A percentile compares a stretch with the other conserved stretches of the same genome.
These are phyloP conservation scores for Orobanche coerulescens DNA, from an alignment of 257 asterid species.

Conservation along the genomic window DNA sequence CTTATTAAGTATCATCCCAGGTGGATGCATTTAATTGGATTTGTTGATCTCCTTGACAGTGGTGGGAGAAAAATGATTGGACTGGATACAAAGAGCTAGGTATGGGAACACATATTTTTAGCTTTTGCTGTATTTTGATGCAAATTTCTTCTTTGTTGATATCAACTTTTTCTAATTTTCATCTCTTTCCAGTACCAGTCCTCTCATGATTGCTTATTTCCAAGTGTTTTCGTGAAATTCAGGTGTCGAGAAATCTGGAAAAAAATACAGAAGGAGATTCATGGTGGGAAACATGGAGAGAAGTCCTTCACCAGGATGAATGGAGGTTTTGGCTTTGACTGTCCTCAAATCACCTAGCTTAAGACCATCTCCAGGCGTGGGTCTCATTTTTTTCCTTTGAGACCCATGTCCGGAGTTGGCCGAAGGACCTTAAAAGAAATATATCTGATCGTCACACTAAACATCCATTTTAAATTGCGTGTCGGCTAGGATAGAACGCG, in stretches of 20 bases:
- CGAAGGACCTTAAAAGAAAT: too few relatives aligned
- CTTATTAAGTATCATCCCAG: slow-evolving; percentile 79
- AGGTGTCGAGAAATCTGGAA: slow-evolving; percentile 99
- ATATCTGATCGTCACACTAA: too few relatives aligned
- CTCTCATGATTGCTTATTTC: slow-evolving; percentile 22
- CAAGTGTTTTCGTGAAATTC: slow-evolving; percentile 1
- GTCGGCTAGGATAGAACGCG: slow-evolving; percentile 95
- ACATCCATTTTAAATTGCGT: slow-evolving; percentile 34
- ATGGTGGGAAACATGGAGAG: slow-evolving; percentile 99
- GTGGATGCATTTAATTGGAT: slow-evolving; percentile 95
- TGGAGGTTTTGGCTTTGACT: slow-evolving; percentile 70
- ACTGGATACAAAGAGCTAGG: slow-evolving; percentile 99
- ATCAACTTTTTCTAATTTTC: neutral
- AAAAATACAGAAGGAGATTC: slow-evolving; percentile 90
- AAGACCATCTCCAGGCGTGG: too few relatives aligned
- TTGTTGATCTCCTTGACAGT: slow-evolving; percentile 98
- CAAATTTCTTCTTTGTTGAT: neutral
- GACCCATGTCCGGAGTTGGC: too few relatives aligned
- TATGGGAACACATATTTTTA: slow-evolving; percentile 25
- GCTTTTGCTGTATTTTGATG: slow-evolving; percentile 4
- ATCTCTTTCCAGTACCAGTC: neutral
- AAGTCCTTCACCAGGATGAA: slow-evolving; percentile 94
- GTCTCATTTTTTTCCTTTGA: too few relatives aligned
- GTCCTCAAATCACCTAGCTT: neutral
- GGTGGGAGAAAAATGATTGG: slow-evolving; percentile 99